A percentile compares a stretch with the other conserved stretches of the same genome.
Conservation (phyloP, 176 grass and related monocot genomes). For the Triticum monococcum region DNA sequence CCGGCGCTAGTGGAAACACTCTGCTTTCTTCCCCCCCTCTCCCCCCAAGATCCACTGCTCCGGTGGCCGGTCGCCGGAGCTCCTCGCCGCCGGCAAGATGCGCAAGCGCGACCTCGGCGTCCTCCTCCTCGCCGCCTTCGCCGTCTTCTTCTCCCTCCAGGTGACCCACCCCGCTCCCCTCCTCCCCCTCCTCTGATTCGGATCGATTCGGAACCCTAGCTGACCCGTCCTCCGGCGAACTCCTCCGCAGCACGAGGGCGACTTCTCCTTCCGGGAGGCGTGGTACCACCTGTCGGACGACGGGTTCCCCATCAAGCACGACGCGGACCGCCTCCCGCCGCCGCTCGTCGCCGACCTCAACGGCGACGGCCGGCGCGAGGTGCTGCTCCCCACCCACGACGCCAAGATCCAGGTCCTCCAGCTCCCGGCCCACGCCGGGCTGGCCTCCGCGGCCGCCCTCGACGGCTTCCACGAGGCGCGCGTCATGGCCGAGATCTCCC, state of each 20-base stretch:
- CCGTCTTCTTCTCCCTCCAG: conserved; percentile 96
- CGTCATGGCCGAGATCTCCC: conserved; percentile 73
- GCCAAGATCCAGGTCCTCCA: conserved; percentile 86
- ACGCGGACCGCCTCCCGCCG: conserved; percentile 79
- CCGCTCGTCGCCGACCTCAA: conserved; percentile 92
- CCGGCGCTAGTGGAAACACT: too few relatives aligned
- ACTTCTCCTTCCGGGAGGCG: conserved; percentile 88
- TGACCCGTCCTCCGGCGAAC: not conserved
- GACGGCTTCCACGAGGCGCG: conserved; percentile 79
- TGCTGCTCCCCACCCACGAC: conserved; percentile 87
- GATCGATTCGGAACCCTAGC: conserved; percentile 20
- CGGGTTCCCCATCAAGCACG: conserved; percentile 86
- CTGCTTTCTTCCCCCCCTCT: too few relatives aligned
- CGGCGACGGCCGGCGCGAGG: conserved; percentile 79
- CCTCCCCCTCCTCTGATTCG: not conserved
- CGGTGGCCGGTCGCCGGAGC: not conserved
- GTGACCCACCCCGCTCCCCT: not conserved
- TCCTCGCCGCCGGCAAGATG: conserved; percentile 29
- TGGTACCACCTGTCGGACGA: conserved; percentile 91
- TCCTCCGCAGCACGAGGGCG: conserved; percentile 66
- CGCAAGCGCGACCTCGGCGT: conserved; percentile 87
- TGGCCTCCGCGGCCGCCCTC: not conserved
- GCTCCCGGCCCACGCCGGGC: not conserved
- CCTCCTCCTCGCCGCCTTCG: conserved; percentile 91
- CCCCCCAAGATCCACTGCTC: too few relatives aligned